phyloP scores from a whole-genome alignment of 768 basidiomycete species.

The Lyophyllum atratum region DNA sequence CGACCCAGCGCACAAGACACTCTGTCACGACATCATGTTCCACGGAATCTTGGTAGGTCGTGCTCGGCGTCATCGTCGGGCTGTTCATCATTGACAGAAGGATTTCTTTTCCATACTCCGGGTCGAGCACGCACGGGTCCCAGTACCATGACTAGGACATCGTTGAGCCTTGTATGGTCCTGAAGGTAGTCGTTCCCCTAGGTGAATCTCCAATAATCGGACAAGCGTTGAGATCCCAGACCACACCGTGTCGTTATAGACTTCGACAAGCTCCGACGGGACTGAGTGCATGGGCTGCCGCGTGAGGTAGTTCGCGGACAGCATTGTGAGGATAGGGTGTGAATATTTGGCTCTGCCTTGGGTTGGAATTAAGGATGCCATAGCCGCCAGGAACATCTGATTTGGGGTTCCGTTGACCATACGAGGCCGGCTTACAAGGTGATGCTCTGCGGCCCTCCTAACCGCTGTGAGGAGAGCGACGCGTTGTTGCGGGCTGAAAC shows the following conservation, averaged over 20 bases:
- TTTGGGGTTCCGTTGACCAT: neutral
- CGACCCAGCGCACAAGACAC: slow-evolving; percentile 3
- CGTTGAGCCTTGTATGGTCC: neutral
- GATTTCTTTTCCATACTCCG: neutral
- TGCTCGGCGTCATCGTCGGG: neutral
- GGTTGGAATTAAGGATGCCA: neutral
- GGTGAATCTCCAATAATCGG: neutral
- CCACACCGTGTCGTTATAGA: neutral
- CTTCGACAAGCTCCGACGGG: neutral
- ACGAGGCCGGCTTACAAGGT: neutral
- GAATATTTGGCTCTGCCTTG: neutral
- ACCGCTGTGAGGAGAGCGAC: neutral
- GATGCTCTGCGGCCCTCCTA: neutral
- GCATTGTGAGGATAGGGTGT: neutral
- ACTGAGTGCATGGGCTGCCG: neutral
- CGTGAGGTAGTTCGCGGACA: slow-evolving; percentile 2
- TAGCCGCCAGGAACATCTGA: neutral
- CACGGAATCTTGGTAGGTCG: slow-evolving; percentile 4
- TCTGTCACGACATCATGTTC: neutral
- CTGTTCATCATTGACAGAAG: slow-evolving; percentile 2
- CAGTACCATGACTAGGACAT: neutral
- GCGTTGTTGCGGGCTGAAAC: neutral
- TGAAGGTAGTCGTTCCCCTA: neutral
- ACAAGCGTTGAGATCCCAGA: neutral
- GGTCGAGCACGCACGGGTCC: neutral